A percentile compares a stretch with the other conserved stretches of the same genome.
Conservation (phyloP, 2,329 filamentous ascomycete species). For the Alternaria postmessia region DNA sequence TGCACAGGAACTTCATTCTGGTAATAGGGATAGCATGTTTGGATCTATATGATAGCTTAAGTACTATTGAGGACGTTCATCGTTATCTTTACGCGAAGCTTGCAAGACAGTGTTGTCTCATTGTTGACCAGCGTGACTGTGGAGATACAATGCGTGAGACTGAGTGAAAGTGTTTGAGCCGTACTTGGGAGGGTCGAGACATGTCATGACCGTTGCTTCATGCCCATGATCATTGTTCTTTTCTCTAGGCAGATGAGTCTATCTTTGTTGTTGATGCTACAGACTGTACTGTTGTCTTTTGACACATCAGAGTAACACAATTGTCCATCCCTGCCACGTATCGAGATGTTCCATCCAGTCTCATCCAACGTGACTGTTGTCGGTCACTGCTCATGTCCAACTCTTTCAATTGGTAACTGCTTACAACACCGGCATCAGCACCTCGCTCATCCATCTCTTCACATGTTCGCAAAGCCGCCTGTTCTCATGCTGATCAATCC, state of each 20-base stretch:
- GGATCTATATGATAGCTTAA: background rate
- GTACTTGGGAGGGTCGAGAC: background rate
- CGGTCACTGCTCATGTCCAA: background rate
- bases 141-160: background rate
- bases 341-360: background rate
- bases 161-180: background rate
- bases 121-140: background rate
- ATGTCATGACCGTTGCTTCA: background rate
- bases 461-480: slow-evolving; percentile 13
- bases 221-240: background rate
- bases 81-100: background rate
- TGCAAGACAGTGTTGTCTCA: slow-evolving; percentile 1
- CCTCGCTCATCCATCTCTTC: slow-evolving; percentile 29
- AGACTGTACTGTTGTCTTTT: background rate
- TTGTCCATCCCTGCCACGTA: background rate
- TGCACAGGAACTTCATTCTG: background rate
- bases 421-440: slow-evolving; percentile 38
- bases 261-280: background rate
- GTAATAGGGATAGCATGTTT: background rate
- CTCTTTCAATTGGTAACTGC: no score
- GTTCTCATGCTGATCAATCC: slow-evolving; percentile 20
- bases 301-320: background rate
- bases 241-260: background rate
- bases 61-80: background rate
- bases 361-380: background rate